These are phyloP conservation scores for Botrytis deweyae DNA, from an alignment of 2,329 filamentous ascomycete species.

Conservation along the genomic window DNA sequence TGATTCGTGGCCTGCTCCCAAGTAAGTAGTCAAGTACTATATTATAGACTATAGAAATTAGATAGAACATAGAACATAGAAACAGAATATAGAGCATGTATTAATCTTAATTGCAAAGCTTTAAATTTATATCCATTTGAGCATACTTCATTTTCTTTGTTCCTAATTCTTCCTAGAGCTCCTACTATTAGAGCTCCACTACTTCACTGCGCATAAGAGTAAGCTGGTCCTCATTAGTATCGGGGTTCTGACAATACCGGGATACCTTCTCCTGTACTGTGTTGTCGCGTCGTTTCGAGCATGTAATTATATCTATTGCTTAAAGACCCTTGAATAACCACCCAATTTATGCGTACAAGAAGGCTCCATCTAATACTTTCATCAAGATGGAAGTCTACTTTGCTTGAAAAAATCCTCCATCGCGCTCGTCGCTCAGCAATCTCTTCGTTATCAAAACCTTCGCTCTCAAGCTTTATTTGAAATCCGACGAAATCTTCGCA, in stretches of 20 bases:
- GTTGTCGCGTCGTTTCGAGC: neutral
- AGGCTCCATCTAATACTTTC: neutral
- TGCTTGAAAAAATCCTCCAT: neutral
- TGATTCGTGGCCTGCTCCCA: neutral
- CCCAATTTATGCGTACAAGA: neutral
- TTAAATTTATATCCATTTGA: neutral
- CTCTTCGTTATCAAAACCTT: neutral
- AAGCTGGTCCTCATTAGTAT: neutral
- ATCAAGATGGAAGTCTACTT: neutral
- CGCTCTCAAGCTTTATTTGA: neutral
- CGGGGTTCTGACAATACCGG: neutral
- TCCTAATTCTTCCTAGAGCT: neutral
- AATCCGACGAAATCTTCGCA: neutral
- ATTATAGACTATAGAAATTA: neutral
- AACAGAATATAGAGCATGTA: neutral
- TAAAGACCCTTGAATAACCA: neutral
- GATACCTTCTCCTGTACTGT: fast-evolving
- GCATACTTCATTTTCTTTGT: neutral
- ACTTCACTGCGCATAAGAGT: neutral
- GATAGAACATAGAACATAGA: neutral
- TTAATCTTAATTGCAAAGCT: neutral
- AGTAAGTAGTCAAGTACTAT: neutral
- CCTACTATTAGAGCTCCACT: neutral
- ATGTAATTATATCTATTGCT: neutral
- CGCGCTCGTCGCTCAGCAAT: neutral